Evolutionary conservation across 139 green algal genomes (phyloP), one percentile per base, ranked within the genome.

Genomic region (Trebouxia sp.): DNA sequence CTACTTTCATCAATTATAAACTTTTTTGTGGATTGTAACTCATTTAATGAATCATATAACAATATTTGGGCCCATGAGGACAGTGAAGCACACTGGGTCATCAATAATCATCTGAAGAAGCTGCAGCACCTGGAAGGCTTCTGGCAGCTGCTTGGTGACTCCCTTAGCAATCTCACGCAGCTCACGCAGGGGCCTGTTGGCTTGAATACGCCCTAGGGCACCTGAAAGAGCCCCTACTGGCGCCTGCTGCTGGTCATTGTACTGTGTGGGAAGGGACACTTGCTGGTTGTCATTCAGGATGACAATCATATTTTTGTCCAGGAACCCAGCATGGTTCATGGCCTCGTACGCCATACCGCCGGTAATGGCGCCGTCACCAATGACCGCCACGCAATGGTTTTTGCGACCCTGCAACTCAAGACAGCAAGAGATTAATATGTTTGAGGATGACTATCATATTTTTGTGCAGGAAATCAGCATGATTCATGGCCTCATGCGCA

Each of bases 391-490:
- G 17, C 95, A 92, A 72, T 92, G 82, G 84, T 96, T 96, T 42
- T 93, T 91, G 47, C 77, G 75, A 6, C 80, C 79, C 86, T 90
- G 81, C 75, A 50, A 41, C 24, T 32, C 24, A 47, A 74, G 14
- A n/a, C n/a, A n/a, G n/a, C n/a, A n/a, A n/a, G n/a, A n/a, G n/a
- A n/a, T n/a, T n/a, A n/a, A n/a, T 99, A 88, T 99, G 96, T 80
- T 99, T 99, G 26, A 99, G 89, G 45, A 99, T 96, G 75, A 99
- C 94, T 82, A 99, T 97, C 96, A 99, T 99, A 87, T 99, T 99
- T 76, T 91, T 98, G 89, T 99, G 95, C 80, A 99, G 84, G 88
- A 98, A 99, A 38, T 96, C 97, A 20, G 96, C 97, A 82, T 99
- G 96, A 91, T 99, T 99, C 95, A 99, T 98, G 32, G 97, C 97